Percentiles rank a stretch among this genome's conserved stretches.
Evolutionary conservation across 805 yeast genomes (phyloP).

Genomic region (Maudiozyma saulgeensis): DNA sequence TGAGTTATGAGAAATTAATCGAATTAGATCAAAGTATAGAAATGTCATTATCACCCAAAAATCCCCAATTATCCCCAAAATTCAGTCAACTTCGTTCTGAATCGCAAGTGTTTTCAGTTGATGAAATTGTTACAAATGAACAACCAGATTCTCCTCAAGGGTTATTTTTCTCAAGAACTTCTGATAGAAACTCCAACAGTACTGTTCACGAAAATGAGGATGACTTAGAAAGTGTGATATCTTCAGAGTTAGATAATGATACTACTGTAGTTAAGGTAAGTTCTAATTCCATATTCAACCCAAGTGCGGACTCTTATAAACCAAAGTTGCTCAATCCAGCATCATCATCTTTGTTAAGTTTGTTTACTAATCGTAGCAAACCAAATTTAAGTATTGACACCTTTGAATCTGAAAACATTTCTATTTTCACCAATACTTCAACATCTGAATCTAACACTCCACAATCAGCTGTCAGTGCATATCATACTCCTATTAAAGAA

Average conservation of each 20-base stretch:
- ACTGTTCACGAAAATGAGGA: not conserved
- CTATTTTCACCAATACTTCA: not conserved
- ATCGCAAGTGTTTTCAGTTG: conserved; percentile 11
- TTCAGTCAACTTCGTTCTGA: conserved; percentile 7
- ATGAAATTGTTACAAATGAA: not conserved
- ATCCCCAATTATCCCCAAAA: not conserved
- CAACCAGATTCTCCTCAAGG: not conserved
- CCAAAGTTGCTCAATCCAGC: conserved; percentile 13
- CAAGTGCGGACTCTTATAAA: conserved; percentile 13
- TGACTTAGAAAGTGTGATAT: not conserved
- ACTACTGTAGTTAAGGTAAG: not conserved
- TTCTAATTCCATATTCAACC: conserved; percentile 9
- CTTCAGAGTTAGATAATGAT: not conserved
- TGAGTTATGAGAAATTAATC: conserved; percentile 19
- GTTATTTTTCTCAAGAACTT: not conserved
- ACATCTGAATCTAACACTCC: conserved; percentile 2
- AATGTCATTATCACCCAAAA: conserved; percentile 14
- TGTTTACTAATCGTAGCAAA: conserved; percentile 17
- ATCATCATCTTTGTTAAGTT: conserved; percentile 20
- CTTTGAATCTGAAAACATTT: conserved; percentile 1
- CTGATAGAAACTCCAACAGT: no score
- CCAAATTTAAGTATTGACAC: conserved; percentile 10
- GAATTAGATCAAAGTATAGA: conserved; percentile 18
- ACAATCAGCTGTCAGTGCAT: not conserved
- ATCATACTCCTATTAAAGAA: not conserved